These are phyloP conservation scores for Pseudogymnoascus sp. DNA, from an alignment of 2,329 filamentous ascomycete species.

Conservation along the genomic window DNA sequence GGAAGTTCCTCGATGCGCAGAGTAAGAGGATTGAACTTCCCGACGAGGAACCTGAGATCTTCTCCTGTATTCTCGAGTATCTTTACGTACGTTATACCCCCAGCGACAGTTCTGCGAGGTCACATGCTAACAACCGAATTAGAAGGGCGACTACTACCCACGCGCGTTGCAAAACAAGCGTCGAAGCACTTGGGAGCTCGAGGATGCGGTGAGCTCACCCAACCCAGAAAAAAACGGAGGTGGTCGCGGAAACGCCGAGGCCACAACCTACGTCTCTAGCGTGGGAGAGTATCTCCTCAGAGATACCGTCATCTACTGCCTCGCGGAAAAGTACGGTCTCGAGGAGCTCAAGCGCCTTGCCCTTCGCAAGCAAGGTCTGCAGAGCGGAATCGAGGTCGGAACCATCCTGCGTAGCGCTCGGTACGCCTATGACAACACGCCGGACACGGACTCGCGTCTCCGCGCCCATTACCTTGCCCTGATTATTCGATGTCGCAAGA, in stretches of 20 bases:
- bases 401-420: slow-evolving; percentile 87
- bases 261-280: slow-evolving; percentile 69
- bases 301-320: slow-evolving; percentile 91
- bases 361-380: slow-evolving; percentile 88
- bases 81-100: slow-evolving; percentile 53
- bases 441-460: slow-evolving; percentile 82
- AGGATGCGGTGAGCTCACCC: slow-evolving; percentile 55
- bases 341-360: slow-evolving; percentile 86
- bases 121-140: background rate
- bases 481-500: slow-evolving; percentile 94
- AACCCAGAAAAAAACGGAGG: slow-evolving; percentile 41
- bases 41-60: slow-evolving; percentile 79
- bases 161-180: slow-evolving; percentile 80
- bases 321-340: slow-evolving; percentile 81
- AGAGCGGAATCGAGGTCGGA: slow-evolving; percentile 83
- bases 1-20: slow-evolving; percentile 64
- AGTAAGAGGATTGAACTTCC: slow-evolving; percentile 68
- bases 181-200: slow-evolving; percentile 81
- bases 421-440: slow-evolving; percentile 92
- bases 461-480: slow-evolving; percentile 95
- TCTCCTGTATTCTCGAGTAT: slow-evolving; percentile 90
- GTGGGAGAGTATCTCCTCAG: slow-evolving; percentile 70
- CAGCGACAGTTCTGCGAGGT: background rate
- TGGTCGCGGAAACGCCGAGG: slow-evolving; percentile 54
- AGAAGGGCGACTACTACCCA: slow-evolving; percentile 86